phyloP scores from a whole-genome alignment of 768 basidiomycete species.

The Lactarius tabidus region DNA sequence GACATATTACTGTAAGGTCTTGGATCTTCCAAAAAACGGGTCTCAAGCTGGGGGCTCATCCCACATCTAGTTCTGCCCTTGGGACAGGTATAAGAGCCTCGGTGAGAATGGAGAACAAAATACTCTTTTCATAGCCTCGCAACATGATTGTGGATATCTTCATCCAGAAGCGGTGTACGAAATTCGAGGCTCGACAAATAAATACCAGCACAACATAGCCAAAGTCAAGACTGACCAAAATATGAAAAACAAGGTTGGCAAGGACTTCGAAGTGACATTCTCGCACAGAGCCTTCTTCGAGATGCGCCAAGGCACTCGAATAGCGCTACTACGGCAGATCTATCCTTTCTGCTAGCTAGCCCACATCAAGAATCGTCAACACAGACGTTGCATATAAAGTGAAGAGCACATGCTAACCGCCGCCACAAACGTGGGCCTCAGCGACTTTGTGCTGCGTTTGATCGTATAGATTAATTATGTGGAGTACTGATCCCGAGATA shows the following conservation, averaged over 20 bases:
- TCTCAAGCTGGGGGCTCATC: not conserved
- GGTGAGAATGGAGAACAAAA: not conserved
- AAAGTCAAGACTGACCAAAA: not conserved
- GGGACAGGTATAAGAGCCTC: not conserved
- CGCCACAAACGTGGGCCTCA: not conserved
- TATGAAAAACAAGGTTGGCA: conserved; percentile 11
- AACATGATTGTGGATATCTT: not conserved
- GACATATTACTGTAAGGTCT: not conserved
- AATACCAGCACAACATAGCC: not conserved
- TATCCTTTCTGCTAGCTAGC: not conserved
- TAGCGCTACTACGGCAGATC: not conserved
- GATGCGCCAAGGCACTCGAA: not conserved
- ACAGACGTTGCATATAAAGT: not conserved
- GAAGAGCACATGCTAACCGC: not conserved
- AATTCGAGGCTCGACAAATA: not conserved
- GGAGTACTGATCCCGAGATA: not conserved
- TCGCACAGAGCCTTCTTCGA: not conserved
- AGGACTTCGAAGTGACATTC: not conserved
- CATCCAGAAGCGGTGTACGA: not conserved
- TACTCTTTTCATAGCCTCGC: not conserved
- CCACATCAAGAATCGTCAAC: not conserved
- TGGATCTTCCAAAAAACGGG: not conserved
- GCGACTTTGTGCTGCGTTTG: not conserved
- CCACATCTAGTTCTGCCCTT: not conserved
- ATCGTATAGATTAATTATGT: not conserved